Evolutionary conservation across 2,329 filamentous ascomycete species (phyloP).

Genomic region (Beauveria medogensis): DNA sequence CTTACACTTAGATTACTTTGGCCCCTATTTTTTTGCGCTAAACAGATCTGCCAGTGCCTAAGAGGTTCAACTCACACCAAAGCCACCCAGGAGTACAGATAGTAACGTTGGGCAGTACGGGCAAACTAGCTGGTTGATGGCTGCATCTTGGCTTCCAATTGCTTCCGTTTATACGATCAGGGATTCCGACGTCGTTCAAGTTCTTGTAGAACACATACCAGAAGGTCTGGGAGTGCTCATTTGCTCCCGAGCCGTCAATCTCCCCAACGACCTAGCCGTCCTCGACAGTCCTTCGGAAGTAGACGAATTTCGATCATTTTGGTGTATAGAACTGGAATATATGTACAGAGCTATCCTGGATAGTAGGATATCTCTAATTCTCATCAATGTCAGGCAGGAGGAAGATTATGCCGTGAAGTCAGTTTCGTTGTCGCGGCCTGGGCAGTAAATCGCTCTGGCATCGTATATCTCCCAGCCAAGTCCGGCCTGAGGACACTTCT

Average conservation of each 20-base stretch:
- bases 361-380: slow-evolving; percentile 18
- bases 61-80: not conserved
- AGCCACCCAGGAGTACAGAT: not conserved
- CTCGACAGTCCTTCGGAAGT: slow-evolving; percentile 17
- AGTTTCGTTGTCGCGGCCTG: slow-evolving; percentile 19
- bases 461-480: not conserved
- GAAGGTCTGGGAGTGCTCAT: slow-evolving; percentile 21
- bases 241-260: slow-evolving; percentile 25
- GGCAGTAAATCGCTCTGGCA: not conserved
- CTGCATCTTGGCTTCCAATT: slow-evolving; percentile 18
- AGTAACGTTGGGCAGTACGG: not conserved
- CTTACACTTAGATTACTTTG: too few relatives aligned
- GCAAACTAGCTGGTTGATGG: slow-evolving; percentile 10
- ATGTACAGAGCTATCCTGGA: slow-evolving; percentile 23
- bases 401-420: slow-evolving; percentile 21
- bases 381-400: slow-evolving; percentile 18
- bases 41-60: too few relatives aligned
- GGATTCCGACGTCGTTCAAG: slow-evolving; percentile 20
- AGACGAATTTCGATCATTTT: slow-evolving; percentile 14
- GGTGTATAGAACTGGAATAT: slow-evolving; percentile 17
- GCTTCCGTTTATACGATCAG: slow-evolving; percentile 23
- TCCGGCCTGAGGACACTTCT: not conserved
- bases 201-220: slow-evolving; percentile 24
- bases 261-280: slow-evolving; percentile 22
- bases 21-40: too few relatives aligned